phyloP scores from a whole-genome alignment of 345 rosid genomes.

The Sisymbrium irio region DNA sequence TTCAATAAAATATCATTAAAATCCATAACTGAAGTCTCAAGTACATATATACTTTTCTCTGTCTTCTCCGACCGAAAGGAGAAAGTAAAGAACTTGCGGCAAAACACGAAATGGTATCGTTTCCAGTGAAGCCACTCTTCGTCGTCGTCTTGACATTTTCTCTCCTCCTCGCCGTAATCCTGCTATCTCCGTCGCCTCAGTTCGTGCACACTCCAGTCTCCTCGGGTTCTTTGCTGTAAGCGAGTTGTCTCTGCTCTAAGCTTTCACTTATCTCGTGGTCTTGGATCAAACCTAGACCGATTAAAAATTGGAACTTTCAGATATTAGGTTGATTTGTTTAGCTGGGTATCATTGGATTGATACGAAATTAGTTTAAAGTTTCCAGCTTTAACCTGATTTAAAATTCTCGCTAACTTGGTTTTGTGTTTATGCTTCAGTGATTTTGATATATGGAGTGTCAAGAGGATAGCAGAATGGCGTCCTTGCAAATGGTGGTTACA shows the following conservation, averaged over 20 bases:
- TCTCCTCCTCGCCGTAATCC: conserved; percentile 54
- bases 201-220: conserved; percentile 25
- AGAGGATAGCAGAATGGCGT: conserved; percentile 78
- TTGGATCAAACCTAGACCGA: not conserved
- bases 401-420: not conserved
- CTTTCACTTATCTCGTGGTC: not conserved
- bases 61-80: conserved; percentile 16
- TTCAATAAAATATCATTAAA: too few species aligned
- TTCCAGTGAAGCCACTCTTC: conserved; percentile 64
- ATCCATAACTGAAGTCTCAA: not conserved
- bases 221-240: conserved; percentile 37
- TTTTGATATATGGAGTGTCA: conserved; percentile 77
- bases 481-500: conserved; percentile 97
- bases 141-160: conserved; percentile 52
- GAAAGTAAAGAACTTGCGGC: not conserved
- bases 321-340: not conserved
- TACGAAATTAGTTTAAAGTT: not conserved
- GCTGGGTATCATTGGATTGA: not conserved
- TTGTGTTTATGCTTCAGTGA: conserved; percentile 34
- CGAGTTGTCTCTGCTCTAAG: not conserved
- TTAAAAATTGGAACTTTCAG: not conserved
- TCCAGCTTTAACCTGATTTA: not conserved
- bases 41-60: too few species aligned
- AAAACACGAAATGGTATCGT: conserved; percentile 45
- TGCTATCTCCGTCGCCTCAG: conserved; percentile 52